Evolutionary conservation across 352 stramenopile genomes (phyloP).

Genomic region (Globisporangium cylindrosporum): DNA sequence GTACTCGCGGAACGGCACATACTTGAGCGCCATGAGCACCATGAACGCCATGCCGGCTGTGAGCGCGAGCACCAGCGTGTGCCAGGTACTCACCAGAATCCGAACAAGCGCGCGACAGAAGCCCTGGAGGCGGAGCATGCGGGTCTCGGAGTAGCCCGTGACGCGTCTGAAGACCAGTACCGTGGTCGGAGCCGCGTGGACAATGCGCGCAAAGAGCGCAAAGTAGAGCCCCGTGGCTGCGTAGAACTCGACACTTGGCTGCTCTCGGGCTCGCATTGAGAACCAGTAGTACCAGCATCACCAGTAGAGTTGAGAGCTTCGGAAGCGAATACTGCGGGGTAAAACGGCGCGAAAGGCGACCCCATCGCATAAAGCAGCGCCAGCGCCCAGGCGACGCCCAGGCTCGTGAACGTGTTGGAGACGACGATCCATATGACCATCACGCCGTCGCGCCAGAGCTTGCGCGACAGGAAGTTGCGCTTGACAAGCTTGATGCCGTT

Average conservation of each 20-base stretch:
- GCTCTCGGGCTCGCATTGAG: neutral
- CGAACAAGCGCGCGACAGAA: conserved; percentile 10
- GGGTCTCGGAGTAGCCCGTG: conserved; percentile 13
- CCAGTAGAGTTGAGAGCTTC: neutral
- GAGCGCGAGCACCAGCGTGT: conserved; percentile 1
- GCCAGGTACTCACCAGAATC: conserved; percentile 8
- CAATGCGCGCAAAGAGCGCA: conserved; percentile 22
- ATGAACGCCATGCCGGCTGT: conserved; percentile 4
- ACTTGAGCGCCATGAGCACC: neutral
- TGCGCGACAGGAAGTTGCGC: conserved; percentile 27
- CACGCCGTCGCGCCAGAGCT: conserved; percentile 29
- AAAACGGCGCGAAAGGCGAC: conserved; percentile 21
- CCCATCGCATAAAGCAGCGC: conserved; percentile 26
- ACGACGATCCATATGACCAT: conserved; percentile 34
- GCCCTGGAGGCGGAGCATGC: conserved; percentile 1
- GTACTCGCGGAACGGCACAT: conserved; percentile 3
- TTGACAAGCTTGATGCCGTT: conserved; percentile 29
- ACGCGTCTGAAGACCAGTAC: conserved; percentile 19
- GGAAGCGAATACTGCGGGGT: neutral
- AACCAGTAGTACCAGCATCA: neutral
- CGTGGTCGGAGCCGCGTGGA: conserved; percentile 17
- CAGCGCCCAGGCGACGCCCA: conserved; percentile 22
- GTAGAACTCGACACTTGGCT: conserved; percentile 17
- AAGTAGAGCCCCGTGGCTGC: conserved; percentile 27
- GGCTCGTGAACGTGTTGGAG: conserved; percentile 24